Conservation (phyloP, 2,329 filamentous ascomycete species). For the Colletotrichum spinosum region DNA sequence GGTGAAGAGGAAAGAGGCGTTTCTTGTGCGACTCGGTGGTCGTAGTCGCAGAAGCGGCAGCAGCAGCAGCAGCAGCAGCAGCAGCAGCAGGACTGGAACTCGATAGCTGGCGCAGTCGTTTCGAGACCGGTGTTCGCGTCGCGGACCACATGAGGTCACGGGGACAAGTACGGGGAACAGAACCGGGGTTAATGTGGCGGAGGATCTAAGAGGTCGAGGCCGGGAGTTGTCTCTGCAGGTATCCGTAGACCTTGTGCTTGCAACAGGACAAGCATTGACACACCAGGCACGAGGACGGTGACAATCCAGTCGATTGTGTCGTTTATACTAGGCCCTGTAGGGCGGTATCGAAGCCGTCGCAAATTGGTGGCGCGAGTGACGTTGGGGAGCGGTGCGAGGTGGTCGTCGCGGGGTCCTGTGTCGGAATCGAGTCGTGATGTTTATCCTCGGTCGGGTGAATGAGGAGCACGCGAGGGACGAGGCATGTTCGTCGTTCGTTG, state of each 20-base stretch:
- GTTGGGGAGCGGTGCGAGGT: neutral
- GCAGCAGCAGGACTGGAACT: constrained; percentile 29
- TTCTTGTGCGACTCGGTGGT: constrained; percentile 46
- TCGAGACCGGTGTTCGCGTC: constrained; percentile 37
- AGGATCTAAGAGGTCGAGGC: constrained; percentile 33
- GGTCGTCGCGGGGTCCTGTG: constrained; percentile 9
- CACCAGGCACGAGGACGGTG: constrained; percentile 29
- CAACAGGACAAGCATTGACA: constrained; percentile 30
- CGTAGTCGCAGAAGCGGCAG: neutral
- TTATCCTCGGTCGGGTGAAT: constrained; percentile 39
- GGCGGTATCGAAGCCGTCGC: neutral
- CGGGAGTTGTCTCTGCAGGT: constrained; percentile 33
- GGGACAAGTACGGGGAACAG: constrained; percentile 26
- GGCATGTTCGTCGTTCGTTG: neutral
- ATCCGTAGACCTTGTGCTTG: constrained; percentile 36
- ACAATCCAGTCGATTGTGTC: constrained; percentile 14
- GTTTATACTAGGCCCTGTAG: constrained; percentile 15
- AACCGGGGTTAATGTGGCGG: constrained; percentile 33
- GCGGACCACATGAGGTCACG: constrained; percentile 39
- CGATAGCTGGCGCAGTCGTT: constrained; percentile 39
- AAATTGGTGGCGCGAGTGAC: constrained; percentile 17
- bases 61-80: too few species aligned
- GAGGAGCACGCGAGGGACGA: constrained; percentile 33
- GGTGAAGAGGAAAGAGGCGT: constrained; percentile 45
- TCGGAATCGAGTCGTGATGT: constrained; percentile 26